phyloP scores from a whole-genome alignment of 2,329 filamentous ascomycete species.

The Neonectria punicea region DNA sequence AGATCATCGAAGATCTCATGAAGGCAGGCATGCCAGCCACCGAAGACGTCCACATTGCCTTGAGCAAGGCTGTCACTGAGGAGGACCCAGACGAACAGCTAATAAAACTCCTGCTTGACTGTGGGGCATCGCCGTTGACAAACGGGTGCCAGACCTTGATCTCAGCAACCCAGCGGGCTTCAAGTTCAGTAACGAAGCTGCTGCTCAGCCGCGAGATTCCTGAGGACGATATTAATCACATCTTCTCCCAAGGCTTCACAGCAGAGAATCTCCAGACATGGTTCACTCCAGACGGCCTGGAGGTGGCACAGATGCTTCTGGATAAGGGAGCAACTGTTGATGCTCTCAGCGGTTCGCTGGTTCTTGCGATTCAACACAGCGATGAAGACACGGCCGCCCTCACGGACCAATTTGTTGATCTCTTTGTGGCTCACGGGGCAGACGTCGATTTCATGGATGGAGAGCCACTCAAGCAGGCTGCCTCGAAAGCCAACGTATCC shows the following conservation, averaged over 20 bases:
- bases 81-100: slow-evolving; percentile 60
- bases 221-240: slow-evolving; percentile 55
- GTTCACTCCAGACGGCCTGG: slow-evolving; percentile 59
- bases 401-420: slow-evolving; percentile 57
- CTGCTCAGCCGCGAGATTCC: slow-evolving; percentile 56
- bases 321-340: slow-evolving; percentile 60
- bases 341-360: slow-evolving; percentile 57
- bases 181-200: slow-evolving; percentile 52
- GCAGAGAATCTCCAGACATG: slow-evolving; percentile 54
- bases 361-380: slow-evolving; percentile 57
- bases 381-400: slow-evolving; percentile 51
- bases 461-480: slow-evolving; percentile 63
- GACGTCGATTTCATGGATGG: slow-evolving; percentile 64
- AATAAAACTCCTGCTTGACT: slow-evolving; percentile 58
- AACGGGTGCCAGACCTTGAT: slow-evolving; percentile 65
- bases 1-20: slow-evolving; percentile 61
- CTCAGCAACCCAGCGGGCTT: slow-evolving; percentile 56
- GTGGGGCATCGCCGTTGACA: slow-evolving; percentile 62
- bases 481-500: slow-evolving; percentile 60
- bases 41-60: slow-evolving; percentile 61
- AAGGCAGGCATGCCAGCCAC: slow-evolving; percentile 59
- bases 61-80: slow-evolving; percentile 65
- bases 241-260: slow-evolving; percentile 58
- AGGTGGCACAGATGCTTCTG: slow-evolving; percentile 60
- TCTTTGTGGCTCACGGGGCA: slow-evolving; percentile 52